Evolutionary conservation across 2,329 filamentous ascomycete genomes (phyloP), one percentile per base, ranked within the genome.

Genomic region (Epichloe uncinata): DNA sequence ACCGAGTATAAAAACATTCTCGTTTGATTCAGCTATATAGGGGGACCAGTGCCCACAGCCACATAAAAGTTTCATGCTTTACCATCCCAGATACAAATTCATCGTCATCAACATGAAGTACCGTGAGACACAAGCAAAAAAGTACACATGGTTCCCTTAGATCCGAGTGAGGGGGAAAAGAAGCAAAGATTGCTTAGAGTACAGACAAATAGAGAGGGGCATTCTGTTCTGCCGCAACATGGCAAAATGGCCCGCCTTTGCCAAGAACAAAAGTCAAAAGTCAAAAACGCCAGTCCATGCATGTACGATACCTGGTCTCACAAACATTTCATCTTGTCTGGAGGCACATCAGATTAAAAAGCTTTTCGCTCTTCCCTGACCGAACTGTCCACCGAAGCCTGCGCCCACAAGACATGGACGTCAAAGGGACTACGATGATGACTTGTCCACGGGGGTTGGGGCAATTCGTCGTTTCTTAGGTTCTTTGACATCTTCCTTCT

Each of bases 401-500:
- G 20, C 13, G 20, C 42, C 22, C 13, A n/a, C 42, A 33, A 6
- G 26, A 12, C 7, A 12, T 7, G 12, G 22, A 30, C 13, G 37
- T n/a, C 15, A 26, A 42, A 3, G 11, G 5, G 11, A 18, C 45
- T 34, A 51, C 45, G 30, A 45, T 36, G 40, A 52, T 2, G 49
- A n/a, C 34, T 49, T 49, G 4, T 53, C 63, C 16, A 86, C 71
- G 1, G 73, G 72, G 1, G 82, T 87, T 4, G 84, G 84, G 4
- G 83, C 84, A 57, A 88, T 80, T 45, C 84, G 73, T 57, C 84
- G 75, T 66, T 81, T 83, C 68, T 87, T 88, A 5, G 78, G 72
- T 58, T 79, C 71, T 15, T 72, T 71, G 16, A 64, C 66, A 7
- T 77, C 72, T 15, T 75, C 74, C 44, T 73, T 72, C 35, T 79